Percentiles rank a stretch among this genome's conserved stretches.
Conservation (phyloP, 768 basidiomycete genomes). For the Mrakia gelida region DNA sequence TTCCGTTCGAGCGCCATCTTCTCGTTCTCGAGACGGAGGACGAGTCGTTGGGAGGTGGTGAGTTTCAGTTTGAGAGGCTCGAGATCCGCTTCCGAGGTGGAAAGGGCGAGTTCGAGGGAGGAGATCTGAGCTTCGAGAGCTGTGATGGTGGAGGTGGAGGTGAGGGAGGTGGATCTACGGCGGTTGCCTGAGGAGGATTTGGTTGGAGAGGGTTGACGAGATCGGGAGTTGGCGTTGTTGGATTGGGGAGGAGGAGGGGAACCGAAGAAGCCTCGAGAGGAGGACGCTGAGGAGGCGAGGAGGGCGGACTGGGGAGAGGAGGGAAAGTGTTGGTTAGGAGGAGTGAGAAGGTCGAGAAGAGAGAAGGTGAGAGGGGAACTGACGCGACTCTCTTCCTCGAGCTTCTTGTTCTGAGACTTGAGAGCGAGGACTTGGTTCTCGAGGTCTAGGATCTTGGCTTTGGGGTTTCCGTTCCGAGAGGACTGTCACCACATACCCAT, state of each 20-base stretch:
- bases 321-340: neutral
- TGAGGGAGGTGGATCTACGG: constrained; percentile 31
- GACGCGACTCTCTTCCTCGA: constrained; percentile 11
- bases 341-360: neutral
- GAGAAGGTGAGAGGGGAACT: neutral
- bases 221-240: neutral
- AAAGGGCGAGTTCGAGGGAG: constrained; percentile 32
- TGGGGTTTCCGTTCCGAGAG: constrained; percentile 5
- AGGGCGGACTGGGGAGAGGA: neutral
- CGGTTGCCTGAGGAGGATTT: constrained; percentile 23
- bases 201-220: constrained; percentile 7
- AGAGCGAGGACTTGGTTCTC: constrained; percentile 9
- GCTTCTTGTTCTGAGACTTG: constrained; percentile 5
- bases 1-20: constrained; percentile 40
- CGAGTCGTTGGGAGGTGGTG: constrained; percentile 34
- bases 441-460: constrained; percentile 10
- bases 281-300: neutral
- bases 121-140: constrained; percentile 36
- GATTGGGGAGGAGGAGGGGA: neutral
- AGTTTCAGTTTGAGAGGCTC: constrained; percentile 38
- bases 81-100: constrained; percentile 35
- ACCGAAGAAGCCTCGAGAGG: constrained; percentile 7
- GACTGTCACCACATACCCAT: neutral
- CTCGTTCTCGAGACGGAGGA: constrained; percentile 43
- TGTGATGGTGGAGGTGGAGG: constrained; percentile 31